Percentiles rank a stretch among this genome's conserved stretches.
phyloP scores from a whole-genome alignment of 2,329 filamentous ascomycete species.

The Alternaria dauci region DNA sequence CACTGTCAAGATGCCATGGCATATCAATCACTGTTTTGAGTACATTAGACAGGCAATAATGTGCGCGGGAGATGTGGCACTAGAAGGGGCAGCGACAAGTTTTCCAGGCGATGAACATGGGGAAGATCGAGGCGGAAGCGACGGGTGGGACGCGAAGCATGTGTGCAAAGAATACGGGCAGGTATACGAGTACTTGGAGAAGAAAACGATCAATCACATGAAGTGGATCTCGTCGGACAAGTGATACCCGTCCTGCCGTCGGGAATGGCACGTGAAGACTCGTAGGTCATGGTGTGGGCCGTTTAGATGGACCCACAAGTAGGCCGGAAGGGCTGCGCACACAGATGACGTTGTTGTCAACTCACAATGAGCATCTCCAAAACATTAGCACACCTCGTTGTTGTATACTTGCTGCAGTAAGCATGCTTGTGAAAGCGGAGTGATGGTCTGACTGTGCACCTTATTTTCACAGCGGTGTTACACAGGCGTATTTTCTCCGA shows the following conservation, averaged over 20 bases:
- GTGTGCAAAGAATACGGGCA: slow-evolving; percentile 46
- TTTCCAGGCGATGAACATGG: slow-evolving; percentile 37
- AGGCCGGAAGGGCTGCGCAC: background rate
- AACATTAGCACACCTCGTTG: background rate
- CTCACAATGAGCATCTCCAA: background rate
- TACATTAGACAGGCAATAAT: slow-evolving; percentile 47
- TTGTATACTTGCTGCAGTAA: background rate
- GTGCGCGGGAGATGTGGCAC: slow-evolving; percentile 46
- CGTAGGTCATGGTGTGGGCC: background rate
- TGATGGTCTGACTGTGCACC: slow-evolving; percentile 1
- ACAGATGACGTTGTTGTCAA: background rate
- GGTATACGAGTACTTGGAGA: slow-evolving; percentile 42
- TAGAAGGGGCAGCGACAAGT: slow-evolving; percentile 45
- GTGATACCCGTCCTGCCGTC: background rate
- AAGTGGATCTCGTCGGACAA: slow-evolving; percentile 42
- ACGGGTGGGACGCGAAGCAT: slow-evolving; percentile 47
- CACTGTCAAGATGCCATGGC: slow-evolving; percentile 44
- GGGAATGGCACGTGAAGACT: slow-evolving; percentile 7
- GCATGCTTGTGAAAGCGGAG: background rate
- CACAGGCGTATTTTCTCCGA: background rate
- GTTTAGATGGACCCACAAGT: background rate
- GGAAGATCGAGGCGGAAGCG: slow-evolving; percentile 44
- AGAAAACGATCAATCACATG: slow-evolving; percentile 36
- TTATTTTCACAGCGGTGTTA: background rate
- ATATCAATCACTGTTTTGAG: slow-evolving; percentile 48